These are phyloP conservation scores for Orbilia oligospora DNA, from an alignment of 2,329 filamentous ascomycete genomes.

Conservation along the genomic window DNA sequence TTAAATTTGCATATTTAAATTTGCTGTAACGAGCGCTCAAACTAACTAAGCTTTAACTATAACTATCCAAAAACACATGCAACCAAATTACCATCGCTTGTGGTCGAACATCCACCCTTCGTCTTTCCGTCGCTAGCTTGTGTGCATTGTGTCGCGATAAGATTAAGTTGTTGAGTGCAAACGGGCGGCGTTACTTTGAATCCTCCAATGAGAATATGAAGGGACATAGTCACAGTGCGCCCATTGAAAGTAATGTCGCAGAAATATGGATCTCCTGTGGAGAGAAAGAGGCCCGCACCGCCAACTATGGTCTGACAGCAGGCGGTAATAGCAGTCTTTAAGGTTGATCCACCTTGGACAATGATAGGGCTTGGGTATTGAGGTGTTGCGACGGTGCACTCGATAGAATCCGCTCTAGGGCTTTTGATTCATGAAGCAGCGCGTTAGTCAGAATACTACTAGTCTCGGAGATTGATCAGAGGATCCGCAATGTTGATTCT, in stretches of 20 bases:
- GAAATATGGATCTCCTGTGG: conserved; percentile 12
- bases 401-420: conserved; percentile 1
- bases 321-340: neutral
- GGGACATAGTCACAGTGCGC: conserved; percentile 3
- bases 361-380: conserved; percentile 13
- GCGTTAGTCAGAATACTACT: neutral
- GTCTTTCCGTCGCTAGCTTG: neutral
- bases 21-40: neutral
- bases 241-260: conserved; percentile 8
- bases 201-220: conserved; percentile 11
- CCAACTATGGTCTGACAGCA: conserved; percentile 2
- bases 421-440: neutral
- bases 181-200: conserved; percentile 10
- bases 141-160: neutral
- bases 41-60: neutral
- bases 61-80: conserved; percentile 11
- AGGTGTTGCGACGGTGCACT: conserved; percentile 6
- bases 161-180: conserved; percentile 3
- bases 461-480: neutral
- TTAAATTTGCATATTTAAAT: neutral
- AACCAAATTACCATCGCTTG: conserved; percentile 7
- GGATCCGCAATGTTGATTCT: neutral
- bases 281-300: conserved; percentile 1
- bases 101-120: conserved; percentile 1
- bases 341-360: conserved; percentile 3